Conservation (phyloP, 2,329 filamentous ascomycete species). For the Aspergillus melleus region DNA sequence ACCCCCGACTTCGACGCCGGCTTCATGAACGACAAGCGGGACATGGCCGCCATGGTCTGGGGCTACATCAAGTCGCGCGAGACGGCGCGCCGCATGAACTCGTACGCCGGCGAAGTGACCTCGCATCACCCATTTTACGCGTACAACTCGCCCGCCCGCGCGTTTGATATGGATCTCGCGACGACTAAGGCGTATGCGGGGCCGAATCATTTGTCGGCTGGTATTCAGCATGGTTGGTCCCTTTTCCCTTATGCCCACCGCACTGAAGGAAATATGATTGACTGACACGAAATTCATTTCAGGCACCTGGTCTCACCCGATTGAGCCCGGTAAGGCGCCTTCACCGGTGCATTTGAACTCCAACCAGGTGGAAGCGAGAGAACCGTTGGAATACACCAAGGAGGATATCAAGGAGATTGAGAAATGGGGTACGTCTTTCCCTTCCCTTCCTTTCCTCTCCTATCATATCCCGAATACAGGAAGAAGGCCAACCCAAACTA, state of each 20-base stretch:
- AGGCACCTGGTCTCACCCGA: slow-evolving; percentile 62
- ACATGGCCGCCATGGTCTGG: slow-evolving; percentile 85
- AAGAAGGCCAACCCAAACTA: neutral
- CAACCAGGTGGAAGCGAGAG: slow-evolving; percentile 60
- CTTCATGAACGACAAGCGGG: slow-evolving; percentile 82
- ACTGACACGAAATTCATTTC: neutral
- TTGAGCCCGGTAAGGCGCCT: slow-evolving; percentile 56
- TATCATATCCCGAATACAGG: too few relatives aligned
- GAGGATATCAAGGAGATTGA: slow-evolving; percentile 59
- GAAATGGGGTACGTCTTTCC: slow-evolving; percentile 51
- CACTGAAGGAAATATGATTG: neutral
- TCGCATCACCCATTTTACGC: slow-evolving; percentile 69
- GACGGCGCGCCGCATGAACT: slow-evolving; percentile 74
- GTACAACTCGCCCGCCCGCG: slow-evolving; percentile 67
- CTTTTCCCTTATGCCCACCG: too few relatives aligned
- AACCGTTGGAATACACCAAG: slow-evolving; percentile 66
- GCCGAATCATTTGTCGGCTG: slow-evolving; percentile 68
- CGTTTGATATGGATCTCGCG: slow-evolving; percentile 70
- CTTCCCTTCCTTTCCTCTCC: neutral
- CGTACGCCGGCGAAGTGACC: slow-evolving; percentile 73
- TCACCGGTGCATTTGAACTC: slow-evolving; percentile 59
- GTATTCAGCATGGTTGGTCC: slow-evolving; percentile 67
- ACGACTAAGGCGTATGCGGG: slow-evolving; percentile 77
- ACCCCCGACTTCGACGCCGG: slow-evolving; percentile 75
- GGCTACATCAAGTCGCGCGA: slow-evolving; percentile 80